phyloP scores from a whole-genome alignment of 257 asterid species.

The Solanum acaule region DNA sequence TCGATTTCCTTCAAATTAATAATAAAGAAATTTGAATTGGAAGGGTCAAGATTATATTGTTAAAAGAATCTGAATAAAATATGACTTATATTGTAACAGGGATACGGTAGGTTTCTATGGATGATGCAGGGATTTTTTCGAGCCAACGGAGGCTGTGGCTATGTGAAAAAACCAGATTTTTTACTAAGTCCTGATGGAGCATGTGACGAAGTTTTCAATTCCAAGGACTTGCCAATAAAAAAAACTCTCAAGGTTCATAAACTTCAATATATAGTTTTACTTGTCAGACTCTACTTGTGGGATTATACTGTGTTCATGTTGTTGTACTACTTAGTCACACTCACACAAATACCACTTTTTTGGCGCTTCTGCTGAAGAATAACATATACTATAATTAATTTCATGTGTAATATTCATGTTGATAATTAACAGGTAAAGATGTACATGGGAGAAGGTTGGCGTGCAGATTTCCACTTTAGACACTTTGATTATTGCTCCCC shows the following conservation, averaged over 20 bases:
- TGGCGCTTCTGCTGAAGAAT: background rate
- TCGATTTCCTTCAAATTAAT: background rate
- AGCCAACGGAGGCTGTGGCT: constrained; percentile 18
- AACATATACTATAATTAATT: background rate
- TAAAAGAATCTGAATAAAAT: background rate
- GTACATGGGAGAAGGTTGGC: constrained; percentile 19
- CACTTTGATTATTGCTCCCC: constrained; percentile 13
- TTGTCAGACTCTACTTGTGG: background rate
- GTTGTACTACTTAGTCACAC: background rate
- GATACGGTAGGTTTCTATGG: constrained; percentile 9
- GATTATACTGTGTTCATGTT: rapidly evolving
- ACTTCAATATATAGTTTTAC: background rate
- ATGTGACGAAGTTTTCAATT: constrained; percentile 1
- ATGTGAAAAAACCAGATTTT: constrained; percentile 16
- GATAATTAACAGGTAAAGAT: background rate
- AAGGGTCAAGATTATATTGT: background rate
- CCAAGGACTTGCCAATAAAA: background rate
- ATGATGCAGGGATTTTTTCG: constrained; percentile 20
- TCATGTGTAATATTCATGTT: background rate
- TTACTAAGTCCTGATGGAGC: background rate
- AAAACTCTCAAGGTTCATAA: constrained; percentile 5
- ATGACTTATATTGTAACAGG: background rate
- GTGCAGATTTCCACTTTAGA: constrained; percentile 6
- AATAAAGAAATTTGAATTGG: background rate
- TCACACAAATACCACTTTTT: background rate